Evolutionary conservation across 345 rosid species (phyloP).

Genomic region (Eutrema heterophyllum): DNA sequence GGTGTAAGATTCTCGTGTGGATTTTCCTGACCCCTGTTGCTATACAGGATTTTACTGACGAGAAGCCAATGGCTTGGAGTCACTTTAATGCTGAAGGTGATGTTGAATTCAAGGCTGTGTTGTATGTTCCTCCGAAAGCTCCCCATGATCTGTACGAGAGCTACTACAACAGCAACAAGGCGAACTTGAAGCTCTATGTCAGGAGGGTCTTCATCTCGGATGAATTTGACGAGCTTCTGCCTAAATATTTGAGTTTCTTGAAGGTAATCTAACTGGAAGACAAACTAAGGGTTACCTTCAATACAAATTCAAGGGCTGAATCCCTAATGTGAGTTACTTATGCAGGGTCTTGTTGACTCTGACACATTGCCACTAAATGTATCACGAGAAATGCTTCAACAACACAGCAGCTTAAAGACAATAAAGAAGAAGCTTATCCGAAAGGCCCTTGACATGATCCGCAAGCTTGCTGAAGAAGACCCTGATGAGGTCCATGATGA

Average conservation of each 20-base stretch:
- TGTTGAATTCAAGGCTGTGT: slow-evolving; percentile 90
- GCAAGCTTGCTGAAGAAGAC: slow-evolving; percentile 86
- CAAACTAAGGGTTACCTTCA: neutral
- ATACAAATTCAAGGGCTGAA: neutral
- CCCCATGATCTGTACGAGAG: slow-evolving; percentile 92
- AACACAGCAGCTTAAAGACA: slow-evolving; percentile 91
- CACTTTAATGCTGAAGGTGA: slow-evolving; percentile 97
- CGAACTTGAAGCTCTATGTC: slow-evolving; percentile 91
- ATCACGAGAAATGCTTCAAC: slow-evolving; percentile 98
- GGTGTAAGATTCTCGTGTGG: neutral
- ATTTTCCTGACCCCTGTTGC: slow-evolving; percentile 19
- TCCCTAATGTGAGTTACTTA: slow-evolving; percentile 14
- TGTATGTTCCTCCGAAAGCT: slow-evolving; percentile 97
- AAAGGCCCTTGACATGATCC: slow-evolving; percentile 95
- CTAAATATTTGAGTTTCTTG: slow-evolving; percentile 89
- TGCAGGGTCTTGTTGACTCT: slow-evolving; percentile 98
- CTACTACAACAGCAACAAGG: slow-evolving; percentile 77
- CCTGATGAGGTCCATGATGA: slow-evolving; percentile 72
- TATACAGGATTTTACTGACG: slow-evolving; percentile 74
- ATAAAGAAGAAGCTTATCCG: slow-evolving; percentile 96
- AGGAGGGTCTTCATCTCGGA: slow-evolving; percentile 96
- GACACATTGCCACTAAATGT: slow-evolving; percentile 92
- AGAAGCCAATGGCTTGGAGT: slow-evolving; percentile 90
- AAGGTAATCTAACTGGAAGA: slow-evolving; percentile 40
- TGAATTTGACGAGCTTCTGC: slow-evolving; percentile 95